Conservation (phyloP, 2,329 filamentous ascomycete genomes). For the Neurospora crassa region DNA sequence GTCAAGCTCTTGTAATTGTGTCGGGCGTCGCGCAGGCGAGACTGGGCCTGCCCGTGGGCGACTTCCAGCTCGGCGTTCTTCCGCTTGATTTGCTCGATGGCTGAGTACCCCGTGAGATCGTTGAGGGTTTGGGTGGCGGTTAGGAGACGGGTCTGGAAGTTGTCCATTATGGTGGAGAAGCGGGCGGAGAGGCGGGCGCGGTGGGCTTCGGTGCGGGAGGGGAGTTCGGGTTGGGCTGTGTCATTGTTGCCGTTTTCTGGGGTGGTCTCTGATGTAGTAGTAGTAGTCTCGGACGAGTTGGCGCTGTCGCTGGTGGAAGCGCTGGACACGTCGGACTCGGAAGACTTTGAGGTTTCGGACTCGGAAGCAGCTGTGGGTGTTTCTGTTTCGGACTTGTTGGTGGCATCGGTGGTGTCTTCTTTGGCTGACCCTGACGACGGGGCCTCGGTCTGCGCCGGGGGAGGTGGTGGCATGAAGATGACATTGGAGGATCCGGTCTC, state of each 20-base stretch:
- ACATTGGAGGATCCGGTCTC: background rate
- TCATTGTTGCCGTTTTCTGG: background rate
- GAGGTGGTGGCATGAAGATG: background rate
- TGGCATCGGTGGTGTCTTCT: background rate
- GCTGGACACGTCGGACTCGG: background rate
- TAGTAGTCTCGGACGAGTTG: background rate
- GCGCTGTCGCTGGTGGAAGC: background rate
- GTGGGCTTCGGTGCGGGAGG: conserved; percentile 35
- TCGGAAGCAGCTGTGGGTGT: too few relatives aligned
- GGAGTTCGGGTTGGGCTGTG: conserved; percentile 26
- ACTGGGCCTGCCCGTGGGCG: conserved; percentile 49
- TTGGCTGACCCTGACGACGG: background rate
- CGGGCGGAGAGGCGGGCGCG: conserved; percentile 33
- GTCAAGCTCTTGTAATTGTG: conserved; percentile 75
- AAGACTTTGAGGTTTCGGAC: background rate
- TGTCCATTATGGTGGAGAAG: conserved; percentile 74
- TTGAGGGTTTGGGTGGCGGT: conserved; percentile 83
- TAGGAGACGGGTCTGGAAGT: conserved; percentile 75
- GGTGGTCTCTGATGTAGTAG: background rate
- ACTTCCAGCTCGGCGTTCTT: conserved; percentile 62
- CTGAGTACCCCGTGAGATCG: conserved; percentile 86
- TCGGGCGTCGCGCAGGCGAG: conserved; percentile 61
- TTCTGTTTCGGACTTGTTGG: background rate
- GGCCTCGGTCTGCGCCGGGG: background rate
- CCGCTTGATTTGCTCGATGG: conserved; percentile 76